phyloP scores from a whole-genome alignment of 2,329 filamentous ascomycete genomes.

The Xylaria multiplex region DNA sequence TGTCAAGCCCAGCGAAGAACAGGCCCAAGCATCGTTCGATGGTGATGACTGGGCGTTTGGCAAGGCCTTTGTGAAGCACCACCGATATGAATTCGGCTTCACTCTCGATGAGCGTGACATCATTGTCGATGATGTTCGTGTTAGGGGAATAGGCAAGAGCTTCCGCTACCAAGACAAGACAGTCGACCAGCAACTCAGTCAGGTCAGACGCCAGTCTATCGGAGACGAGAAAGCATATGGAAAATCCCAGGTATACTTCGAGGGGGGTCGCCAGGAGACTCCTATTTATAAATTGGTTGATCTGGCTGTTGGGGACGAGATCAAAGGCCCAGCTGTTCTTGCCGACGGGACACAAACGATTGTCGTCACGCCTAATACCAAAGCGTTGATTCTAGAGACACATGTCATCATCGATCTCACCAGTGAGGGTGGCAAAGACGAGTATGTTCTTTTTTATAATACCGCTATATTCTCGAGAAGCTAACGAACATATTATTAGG shows the following conservation, averaged over 20 bases:
- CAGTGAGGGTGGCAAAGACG: conserved; percentile 59
- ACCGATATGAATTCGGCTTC: conserved; percentile 93
- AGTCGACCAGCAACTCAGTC: conserved; percentile 83
- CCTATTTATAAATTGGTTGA: conserved; percentile 85
- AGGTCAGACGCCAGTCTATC: conserved; percentile 69
- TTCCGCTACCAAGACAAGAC: conserved; percentile 83
- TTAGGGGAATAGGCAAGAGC: conserved; percentile 88
- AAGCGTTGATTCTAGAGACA: conserved; percentile 81
- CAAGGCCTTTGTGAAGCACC: conserved; percentile 84
- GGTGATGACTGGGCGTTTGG: conserved; percentile 84
- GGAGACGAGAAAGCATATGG: conserved; percentile 70
- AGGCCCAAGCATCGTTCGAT: conserved; percentile 66
- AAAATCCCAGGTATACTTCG: conserved; percentile 81
- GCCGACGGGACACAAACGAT: conserved; percentile 92
- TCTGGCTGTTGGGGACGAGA: conserved; percentile 74
- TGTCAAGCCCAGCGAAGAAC: conserved; percentile 73
- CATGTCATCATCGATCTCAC: conserved; percentile 90
- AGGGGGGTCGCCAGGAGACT: conserved; percentile 79
- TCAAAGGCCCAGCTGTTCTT: conserved; percentile 84
- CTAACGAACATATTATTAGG: conserved; percentile 43
- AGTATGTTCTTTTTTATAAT: conserved; percentile 43
- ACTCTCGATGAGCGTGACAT: conserved; percentile 85
- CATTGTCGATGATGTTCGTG: conserved; percentile 88
- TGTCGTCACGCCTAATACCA: conserved; percentile 81
- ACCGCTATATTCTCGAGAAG: conserved; percentile 7